These are phyloP conservation scores for Nothophytophthora sp. DNA, from an alignment of 352 stramenopile genomes.

Conservation along the genomic window DNA sequence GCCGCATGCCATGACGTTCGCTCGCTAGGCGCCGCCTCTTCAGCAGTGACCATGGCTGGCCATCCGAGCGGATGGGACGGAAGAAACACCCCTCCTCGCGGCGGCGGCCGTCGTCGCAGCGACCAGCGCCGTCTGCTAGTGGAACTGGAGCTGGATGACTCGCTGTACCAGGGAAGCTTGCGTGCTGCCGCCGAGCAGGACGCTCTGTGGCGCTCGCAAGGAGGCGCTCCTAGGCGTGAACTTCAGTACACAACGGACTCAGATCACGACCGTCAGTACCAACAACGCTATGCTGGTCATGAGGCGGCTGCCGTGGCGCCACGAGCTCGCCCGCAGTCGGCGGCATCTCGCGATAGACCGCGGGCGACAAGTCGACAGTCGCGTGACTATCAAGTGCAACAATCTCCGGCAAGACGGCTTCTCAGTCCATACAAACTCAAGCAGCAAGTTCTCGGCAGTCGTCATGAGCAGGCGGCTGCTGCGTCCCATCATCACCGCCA, in stretches of 20 bases:
- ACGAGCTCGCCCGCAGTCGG: slow-evolving; percentile 7
- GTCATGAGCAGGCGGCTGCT: slow-evolving; percentile 10
- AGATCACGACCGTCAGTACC: slow-evolving; percentile 3
- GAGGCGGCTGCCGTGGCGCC: slow-evolving; percentile 7
- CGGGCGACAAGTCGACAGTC: slow-evolving; percentile 2
- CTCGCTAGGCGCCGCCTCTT: slow-evolving; percentile 20
- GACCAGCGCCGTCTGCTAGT: slow-evolving; percentile 58
- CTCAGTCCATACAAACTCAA: slow-evolving; percentile 70
- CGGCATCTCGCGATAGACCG: slow-evolving; percentile 7
- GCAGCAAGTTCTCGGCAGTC: slow-evolving; percentile 52
- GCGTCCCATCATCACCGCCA: slow-evolving; percentile 1
- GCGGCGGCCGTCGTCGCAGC: slow-evolving; percentile 21
- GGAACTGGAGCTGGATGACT: slow-evolving; percentile 67
- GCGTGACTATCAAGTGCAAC: slow-evolving; percentile 15
- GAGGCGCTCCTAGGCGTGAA: not conserved
- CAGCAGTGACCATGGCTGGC: slow-evolving; percentile 23
- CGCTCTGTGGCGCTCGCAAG: not conserved
- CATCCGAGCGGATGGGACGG: slow-evolving; percentile 8
- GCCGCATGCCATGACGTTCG: too few species aligned
- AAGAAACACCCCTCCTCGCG: not conserved
- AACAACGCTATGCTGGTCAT: slow-evolving; percentile 13
- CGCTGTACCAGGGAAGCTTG: slow-evolving; percentile 23
- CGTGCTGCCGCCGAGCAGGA: slow-evolving; percentile 7
- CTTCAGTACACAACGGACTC: not conserved
- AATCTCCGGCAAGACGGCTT: slow-evolving; percentile 23